These are phyloP conservation scores for Scutellaria baicalensis DNA, from an alignment of 257 asterid species.

Conservation along the genomic window DNA sequence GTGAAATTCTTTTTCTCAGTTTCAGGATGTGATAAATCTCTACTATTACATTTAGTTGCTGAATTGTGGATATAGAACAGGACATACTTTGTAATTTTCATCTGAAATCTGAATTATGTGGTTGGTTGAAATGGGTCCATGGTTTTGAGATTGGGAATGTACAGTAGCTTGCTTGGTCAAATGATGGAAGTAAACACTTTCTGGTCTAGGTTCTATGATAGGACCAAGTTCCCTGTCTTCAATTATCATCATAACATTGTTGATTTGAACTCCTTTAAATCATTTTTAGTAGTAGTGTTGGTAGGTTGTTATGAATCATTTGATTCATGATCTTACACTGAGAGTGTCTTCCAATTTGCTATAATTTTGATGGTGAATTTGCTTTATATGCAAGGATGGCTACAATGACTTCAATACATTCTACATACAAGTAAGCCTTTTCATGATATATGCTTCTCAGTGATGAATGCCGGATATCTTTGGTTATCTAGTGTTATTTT, in stretches of 20 bases:
- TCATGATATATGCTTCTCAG: conserved; percentile 16
- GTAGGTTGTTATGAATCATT: conserved; percentile 4
- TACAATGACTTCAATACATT: conserved; percentile 99
- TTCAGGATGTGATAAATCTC: too few species aligned
- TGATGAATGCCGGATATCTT: conserved; percentile 2
- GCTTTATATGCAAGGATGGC: conserved; percentile 85
- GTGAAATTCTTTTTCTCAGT: too few species aligned
- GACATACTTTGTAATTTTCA: neutral
- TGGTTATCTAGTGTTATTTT: too few species aligned
- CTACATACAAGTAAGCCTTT: conserved; percentile 88
- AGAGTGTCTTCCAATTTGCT: neutral
- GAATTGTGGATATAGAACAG: neutral
- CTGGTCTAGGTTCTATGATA: neutral
- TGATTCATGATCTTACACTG: conserved; percentile 10
- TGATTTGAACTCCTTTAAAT: too few species aligned
- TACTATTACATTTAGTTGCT: too few species aligned
- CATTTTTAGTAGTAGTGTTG: neutral
- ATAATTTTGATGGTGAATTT: conserved; percentile 25
- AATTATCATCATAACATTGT: neutral
- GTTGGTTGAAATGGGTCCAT: neutral
- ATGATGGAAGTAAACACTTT: neutral
- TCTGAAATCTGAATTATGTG: neutral
- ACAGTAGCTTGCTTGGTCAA: neutral
- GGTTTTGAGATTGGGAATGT: neutral
- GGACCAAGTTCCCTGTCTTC: neutral